Evolutionary conservation across 2,329 filamentous ascomycete species (phyloP), one percentile per base, ranked within the genome.

Genomic region (Cephalotrichum gorgonifer): DNA sequence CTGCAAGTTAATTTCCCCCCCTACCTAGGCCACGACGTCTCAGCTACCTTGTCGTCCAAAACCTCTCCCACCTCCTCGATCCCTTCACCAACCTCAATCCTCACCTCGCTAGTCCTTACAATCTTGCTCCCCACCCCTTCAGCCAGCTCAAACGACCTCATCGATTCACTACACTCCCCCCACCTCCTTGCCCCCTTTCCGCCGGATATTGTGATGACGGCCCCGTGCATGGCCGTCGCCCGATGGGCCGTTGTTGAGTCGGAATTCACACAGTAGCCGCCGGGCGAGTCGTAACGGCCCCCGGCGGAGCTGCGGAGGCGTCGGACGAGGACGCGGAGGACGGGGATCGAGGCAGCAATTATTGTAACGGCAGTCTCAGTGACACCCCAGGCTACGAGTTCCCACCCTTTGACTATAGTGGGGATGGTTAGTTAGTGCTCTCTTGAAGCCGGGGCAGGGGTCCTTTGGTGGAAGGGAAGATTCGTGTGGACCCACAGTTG

Each of bases 321-420:
- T 11, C 12, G 30, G 30, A 33, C n/a, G 30, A 33, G 30, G 3
- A 33, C 30, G 30, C n/a, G n/a, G n/a, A n/a, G n/a, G n/a, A n/a
- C n/a, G n/a, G n/a, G n/a, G n/a, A n/a, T n/a, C n/a, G n/a, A n/a
- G n/a, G n/a, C n/a, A n/a, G n/a, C n/a, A n/a, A n/a, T n/a, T n/a
- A n/a, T n/a, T n/a, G n/a, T n/a, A n/a, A n/a, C n/a, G n/a, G 53
- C 52, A 17, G 53, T 51, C 38, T 56, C 55, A 8, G 54, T 53
- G 9, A 49, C 51, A 22, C 52, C 50, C 55, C 54, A 55, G 31
- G 51, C 52, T n/a, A 56, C 49, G 8, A 56, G 54, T 8, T 54
- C 51, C 5, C 51, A 45, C 33, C 46, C 38, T 11, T 25, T 11
- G 35, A 22, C 44, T 11, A 52, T 50, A 39, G 53, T 47, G 45